These are phyloP conservation scores for Vaccinium corymbosum DNA, from an alignment of 148 eudicot genomes.

Conservation along the genomic window DNA sequence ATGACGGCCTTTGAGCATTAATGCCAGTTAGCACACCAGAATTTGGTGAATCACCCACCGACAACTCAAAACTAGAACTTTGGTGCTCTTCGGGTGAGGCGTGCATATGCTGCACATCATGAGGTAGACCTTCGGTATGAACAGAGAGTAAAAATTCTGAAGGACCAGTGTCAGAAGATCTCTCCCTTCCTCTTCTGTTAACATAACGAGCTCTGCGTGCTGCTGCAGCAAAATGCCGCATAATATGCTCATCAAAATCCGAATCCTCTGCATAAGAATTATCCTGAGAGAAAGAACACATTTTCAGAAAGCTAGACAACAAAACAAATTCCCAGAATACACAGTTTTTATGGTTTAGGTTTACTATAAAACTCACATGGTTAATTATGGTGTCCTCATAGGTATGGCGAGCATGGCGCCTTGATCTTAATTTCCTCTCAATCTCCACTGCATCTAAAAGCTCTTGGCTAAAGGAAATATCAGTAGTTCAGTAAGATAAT, in stretches of 20 bases:
- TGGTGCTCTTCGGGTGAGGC: slow-evolving; percentile 40
- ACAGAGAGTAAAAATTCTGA: slow-evolving; percentile 34
- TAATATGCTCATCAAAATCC: slow-evolving; percentile 57
- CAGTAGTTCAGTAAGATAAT: background rate
- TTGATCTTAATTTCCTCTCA: slow-evolving; percentile 48
- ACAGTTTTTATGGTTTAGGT: background rate
- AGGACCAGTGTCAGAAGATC: slow-evolving; percentile 32
- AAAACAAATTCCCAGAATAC: background rate
- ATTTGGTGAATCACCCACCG: slow-evolving; percentile 34
- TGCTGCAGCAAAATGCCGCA: slow-evolving; percentile 57
- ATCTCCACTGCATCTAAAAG: slow-evolving; percentile 54
- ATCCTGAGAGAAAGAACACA: slow-evolving; percentile 38
- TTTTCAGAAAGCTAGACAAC: slow-evolving; percentile 12
- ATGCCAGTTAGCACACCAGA: slow-evolving; percentile 12
- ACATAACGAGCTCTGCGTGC: slow-evolving; percentile 46
- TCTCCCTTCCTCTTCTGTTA: slow-evolving; percentile 38
- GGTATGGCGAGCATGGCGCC: slow-evolving; percentile 17
- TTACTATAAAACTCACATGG: slow-evolving; percentile 34
- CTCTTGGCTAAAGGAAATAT: slow-evolving; percentile 52
- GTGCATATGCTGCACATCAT: slow-evolving; percentile 24
- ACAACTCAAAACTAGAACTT: slow-evolving; percentile 37
- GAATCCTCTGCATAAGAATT: slow-evolving; percentile 40
- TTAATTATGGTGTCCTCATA: slow-evolving; percentile 26
- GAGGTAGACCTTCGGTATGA: slow-evolving; percentile 23
- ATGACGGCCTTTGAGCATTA: slow-evolving; percentile 28